phyloP scores from a whole-genome alignment of 1,284 basidiomycete genomes.

The Cryptococcus wingfieldii region DNA sequence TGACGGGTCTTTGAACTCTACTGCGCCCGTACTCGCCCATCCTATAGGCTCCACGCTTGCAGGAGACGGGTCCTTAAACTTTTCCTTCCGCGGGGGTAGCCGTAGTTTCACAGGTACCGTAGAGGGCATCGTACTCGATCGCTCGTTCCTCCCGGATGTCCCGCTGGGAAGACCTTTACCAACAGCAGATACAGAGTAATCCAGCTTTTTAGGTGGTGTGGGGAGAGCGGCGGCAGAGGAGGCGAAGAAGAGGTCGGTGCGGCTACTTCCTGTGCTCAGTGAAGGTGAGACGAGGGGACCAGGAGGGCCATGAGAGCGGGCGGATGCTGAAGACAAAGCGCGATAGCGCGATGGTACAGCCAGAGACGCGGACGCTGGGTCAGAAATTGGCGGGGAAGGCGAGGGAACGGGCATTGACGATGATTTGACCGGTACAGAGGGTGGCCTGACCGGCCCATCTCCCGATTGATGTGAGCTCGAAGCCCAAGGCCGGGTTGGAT shows the following conservation, averaged over 20 bases:
- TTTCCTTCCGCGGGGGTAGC: background rate
- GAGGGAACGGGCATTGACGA: constrained; percentile 3
- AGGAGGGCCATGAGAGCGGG: too few relatives aligned
- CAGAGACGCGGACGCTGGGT: too few relatives aligned
- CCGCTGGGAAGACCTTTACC: constrained; percentile 15
- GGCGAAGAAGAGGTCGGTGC: constrained; percentile 43
- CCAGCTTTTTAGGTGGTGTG: background rate
- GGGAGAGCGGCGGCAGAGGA: constrained; percentile 1
- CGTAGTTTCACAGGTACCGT: background rate
- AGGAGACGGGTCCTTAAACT: background rate
- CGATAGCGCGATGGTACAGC: too few relatives aligned
- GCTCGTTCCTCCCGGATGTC: constrained; percentile 8
- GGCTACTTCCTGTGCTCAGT: constrained; percentile 28
- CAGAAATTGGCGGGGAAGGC: background rate
- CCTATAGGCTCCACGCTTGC: too few relatives aligned
- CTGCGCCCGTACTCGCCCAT: background rate
- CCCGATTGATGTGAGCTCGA: constrained; percentile 2
- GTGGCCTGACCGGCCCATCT: background rate
- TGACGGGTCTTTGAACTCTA: background rate
- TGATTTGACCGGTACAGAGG: background rate
- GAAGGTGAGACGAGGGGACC: constrained; percentile 23
- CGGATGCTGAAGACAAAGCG: too few relatives aligned
- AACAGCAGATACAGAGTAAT: constrained; percentile 1
- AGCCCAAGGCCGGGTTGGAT: constrained; percentile 9
- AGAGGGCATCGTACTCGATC: constrained; percentile 12